Conservation (phyloP, 2,329 filamentous ascomycete species). For the Botrytis elliptica region DNA sequence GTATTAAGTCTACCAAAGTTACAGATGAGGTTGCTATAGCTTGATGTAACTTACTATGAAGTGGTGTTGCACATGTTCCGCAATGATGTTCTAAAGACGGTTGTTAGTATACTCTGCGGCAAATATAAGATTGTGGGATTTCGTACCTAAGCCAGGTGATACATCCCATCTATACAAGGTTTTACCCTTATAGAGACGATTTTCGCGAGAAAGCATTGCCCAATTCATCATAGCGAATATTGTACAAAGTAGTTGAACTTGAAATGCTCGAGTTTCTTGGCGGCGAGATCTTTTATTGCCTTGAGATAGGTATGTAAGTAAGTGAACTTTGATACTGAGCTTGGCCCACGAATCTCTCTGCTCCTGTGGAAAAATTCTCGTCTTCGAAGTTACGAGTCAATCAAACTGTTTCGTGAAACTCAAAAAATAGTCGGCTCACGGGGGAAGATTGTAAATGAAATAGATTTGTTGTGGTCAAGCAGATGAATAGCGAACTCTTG, state of each 20-base stretch:
- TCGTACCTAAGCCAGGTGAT: conserved; percentile 37
- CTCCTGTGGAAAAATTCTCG: not conserved
- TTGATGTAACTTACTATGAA: conserved; percentile 32
- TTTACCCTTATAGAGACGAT: conserved; percentile 36
- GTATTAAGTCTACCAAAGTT: not conserved
- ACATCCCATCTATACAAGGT: conserved; percentile 37
- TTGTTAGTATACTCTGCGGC: conserved; percentile 26
- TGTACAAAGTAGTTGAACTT: not conserved
- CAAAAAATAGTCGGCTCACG: not conserved
- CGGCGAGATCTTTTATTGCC: not conserved
- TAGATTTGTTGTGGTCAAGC: no score
- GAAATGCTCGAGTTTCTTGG: not conserved
- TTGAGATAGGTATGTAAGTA: not conserved
- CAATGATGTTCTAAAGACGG: conserved; percentile 37
- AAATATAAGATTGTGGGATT: not conserved
- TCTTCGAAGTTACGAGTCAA: not conserved
- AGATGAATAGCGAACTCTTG: not conserved
- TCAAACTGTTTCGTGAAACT: not conserved
- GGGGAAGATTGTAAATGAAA: not conserved
- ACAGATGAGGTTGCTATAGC: not conserved
- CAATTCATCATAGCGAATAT: conserved; percentile 31
- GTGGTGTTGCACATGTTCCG: conserved; percentile 35
- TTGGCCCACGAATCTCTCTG: not conserved
- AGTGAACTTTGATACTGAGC: not conserved
- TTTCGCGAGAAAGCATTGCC: conserved; percentile 33